Evolutionary conservation across 2,329 filamentous ascomycete genomes (phyloP).

Genomic region (Phyllosticta citriasiana): DNA sequence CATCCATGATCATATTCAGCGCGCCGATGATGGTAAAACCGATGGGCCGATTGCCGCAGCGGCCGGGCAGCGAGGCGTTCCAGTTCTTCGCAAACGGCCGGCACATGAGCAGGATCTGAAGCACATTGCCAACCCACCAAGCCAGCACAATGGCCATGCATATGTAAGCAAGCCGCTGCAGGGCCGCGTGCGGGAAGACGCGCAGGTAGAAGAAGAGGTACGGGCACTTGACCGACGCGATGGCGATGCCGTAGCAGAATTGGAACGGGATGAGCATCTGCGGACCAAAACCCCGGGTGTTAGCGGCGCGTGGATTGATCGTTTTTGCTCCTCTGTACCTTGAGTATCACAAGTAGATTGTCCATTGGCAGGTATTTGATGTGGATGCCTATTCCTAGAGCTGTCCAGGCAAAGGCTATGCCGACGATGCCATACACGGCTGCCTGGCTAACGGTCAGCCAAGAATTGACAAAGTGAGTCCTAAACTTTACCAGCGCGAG

Average conservation of each 20-base stretch:
- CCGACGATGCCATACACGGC: background rate
- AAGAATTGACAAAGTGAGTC: background rate
- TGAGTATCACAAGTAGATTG: background rate
- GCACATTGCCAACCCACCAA: background rate
- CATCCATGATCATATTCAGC: background rate
- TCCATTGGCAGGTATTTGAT: background rate
- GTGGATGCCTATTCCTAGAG: background rate
- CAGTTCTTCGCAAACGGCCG: constrained; percentile 28
- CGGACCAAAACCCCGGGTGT: background rate
- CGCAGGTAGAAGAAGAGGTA: constrained; percentile 1
- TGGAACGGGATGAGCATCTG: background rate
- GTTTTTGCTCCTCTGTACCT: background rate
- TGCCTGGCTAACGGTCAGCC: background rate
- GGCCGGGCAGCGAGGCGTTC: constrained; percentile 22
- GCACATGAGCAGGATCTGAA: constrained; percentile 24
- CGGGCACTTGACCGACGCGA: background rate
- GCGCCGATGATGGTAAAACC: constrained; percentile 7
- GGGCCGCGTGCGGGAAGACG: background rate
- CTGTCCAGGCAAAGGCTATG: background rate
- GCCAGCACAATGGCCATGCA: background rate
- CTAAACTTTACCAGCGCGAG: background rate
- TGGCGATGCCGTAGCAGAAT: background rate
- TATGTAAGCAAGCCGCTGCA: background rate
- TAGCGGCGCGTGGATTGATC: background rate
- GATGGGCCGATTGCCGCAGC: constrained; percentile 21